Base-by-base conservation (phyloP, 1,284 basidiomycete genomes). In the Cutaneotrichosporon sp. region DNA sequence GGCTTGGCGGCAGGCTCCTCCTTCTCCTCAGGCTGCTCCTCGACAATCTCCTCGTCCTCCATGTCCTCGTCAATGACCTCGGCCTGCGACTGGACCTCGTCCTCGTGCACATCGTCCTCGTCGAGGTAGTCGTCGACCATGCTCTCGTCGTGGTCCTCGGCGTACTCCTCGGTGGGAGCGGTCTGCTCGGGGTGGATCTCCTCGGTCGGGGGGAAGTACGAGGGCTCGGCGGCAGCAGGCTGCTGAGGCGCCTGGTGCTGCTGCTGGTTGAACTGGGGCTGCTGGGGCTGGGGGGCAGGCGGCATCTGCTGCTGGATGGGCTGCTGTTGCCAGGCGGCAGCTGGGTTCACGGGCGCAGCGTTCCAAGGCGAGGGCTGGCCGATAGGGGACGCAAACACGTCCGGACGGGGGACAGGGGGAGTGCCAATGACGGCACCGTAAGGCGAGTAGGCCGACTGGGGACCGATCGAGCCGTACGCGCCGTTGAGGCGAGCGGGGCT, bases 341-440 rank as follows among this genome's bases (percentile, higher is more conserved):
- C 51, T 58, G 56, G 62, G 63, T 54, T 60, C 6, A 43, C 53
- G 10, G 45, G 31, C 56, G 46, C 66, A 63, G 69, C 62, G 25
- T 67, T 69, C 73, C 74, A 76, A 3, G 73, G 72, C 20, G 71
- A 71, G 31, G 59, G 34, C 56, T 60, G 61, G 43, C 60, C 64
- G 33, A 59, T 62, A 22, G 58, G 58, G 29, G 58, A 36, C 10
- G 46, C 38, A n/a, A 63, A 66, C 52, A 63, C 22, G 8, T 66
- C 64, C 27, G 60, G 60, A 27, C 64, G 60, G 34, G 53, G 62
- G 34, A 54, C 25, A 20, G 54, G 55, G 11, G 60, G 60, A 13
- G 71, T 63, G 31, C 70, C 70, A n/a, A 71, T 58, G 33, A 56
- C 27, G 10, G 33, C 24, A 14, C 54, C 59, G 56, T 56, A 63